A percentile compares a stretch with the other conserved stretches of the same genome.
Conservation (phyloP, 1,139 yeast species). For the Geotrichum aggregatum region DNA sequence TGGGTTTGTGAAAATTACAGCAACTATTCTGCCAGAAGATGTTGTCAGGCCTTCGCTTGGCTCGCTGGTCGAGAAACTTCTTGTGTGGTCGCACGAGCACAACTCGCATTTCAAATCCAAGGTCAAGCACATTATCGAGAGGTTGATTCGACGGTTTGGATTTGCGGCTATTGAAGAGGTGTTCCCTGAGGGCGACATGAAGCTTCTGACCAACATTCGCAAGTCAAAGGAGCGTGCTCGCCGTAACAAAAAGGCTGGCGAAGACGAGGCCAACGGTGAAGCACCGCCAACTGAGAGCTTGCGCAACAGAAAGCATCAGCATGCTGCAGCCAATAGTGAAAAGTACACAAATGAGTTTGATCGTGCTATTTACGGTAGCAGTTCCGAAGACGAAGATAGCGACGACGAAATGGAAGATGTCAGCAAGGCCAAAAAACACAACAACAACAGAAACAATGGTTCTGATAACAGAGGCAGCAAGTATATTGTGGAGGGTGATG, state of each 20-base stretch:
- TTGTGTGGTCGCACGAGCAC: slow-evolving; percentile 95
- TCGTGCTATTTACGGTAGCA: slow-evolving; percentile 57
- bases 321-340: slow-evolving; percentile 10
- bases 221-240: slow-evolving; percentile 81
- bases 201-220: slow-evolving; percentile 76
- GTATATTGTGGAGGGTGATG: slow-evolving; percentile 75
- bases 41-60: slow-evolving; percentile 63
- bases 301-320: slow-evolving; percentile 20
- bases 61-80: slow-evolving; percentile 62
- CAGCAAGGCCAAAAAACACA: slow-evolving; percentile 37
- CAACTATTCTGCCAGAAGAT: slow-evolving; percentile 78
- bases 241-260: slow-evolving; percentile 54
- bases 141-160: slow-evolving; percentile 86
- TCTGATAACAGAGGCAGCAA: slow-evolving; percentile 31
- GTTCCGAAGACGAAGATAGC: slow-evolving; percentile 38
- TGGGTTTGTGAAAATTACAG: slow-evolving; percentile 91
- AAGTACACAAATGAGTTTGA: slow-evolving; percentile 80
- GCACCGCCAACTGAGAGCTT: slow-evolving; percentile 17
- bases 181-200: slow-evolving; percentile 86
- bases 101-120: slow-evolving; percentile 90
- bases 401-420: slow-evolving; percentile 40
- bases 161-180: slow-evolving; percentile 69
- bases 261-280: slow-evolving; percentile 27
- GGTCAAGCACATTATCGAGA: slow-evolving; percentile 87
- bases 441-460: slow-evolving; percentile 24